A percentile compares a stretch with the other conserved stretches of the same genome.
Conservation (phyloP, 768 basidiomycete species). For the Boletales sp. region DNA sequence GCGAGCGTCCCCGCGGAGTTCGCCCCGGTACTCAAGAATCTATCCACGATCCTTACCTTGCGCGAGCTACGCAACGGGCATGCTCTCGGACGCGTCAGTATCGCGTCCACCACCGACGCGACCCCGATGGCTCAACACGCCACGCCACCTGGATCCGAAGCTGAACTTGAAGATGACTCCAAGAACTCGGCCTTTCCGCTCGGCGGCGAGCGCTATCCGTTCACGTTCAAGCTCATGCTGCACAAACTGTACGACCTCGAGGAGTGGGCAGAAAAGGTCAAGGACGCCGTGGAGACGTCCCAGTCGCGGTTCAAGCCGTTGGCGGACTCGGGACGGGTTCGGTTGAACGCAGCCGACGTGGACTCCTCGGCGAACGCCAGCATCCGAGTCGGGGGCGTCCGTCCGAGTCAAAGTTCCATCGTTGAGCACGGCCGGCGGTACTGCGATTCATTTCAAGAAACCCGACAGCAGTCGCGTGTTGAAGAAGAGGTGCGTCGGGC, state of each 20-base stretch:
- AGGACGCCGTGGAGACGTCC: conserved; percentile 49
- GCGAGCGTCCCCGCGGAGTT: conserved; percentile 26
- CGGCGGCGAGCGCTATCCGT: conserved; percentile 37
- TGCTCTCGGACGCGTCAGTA: neutral
- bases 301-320: conserved; percentile 56
- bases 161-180: conserved; percentile 20
- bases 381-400: conserved; percentile 5
- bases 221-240: conserved; percentile 66
- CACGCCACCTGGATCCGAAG: neutral
- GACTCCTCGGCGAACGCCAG: conserved; percentile 8
- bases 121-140: conserved; percentile 3
- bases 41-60: conserved; percentile 33
- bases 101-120: conserved; percentile 9
- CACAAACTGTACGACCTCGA: conserved; percentile 60
- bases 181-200: conserved; percentile 43
- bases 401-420: no score
- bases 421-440: no score
- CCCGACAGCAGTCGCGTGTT: conserved; percentile 31
- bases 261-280: conserved; percentile 57
- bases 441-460: conserved; percentile 1
- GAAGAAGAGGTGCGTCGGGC: conserved; percentile 56
- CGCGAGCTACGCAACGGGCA: conserved; percentile 29
- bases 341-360: conserved; percentile 8
- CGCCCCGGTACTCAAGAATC: conserved; percentile 35
- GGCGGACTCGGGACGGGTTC: conserved; percentile 31